A percentile compares a stretch with the other conserved stretches of the same genome.
Conservation (phyloP, 2,329 filamentous ascomycete species). For the Trichoderma guizhouense region DNA sequence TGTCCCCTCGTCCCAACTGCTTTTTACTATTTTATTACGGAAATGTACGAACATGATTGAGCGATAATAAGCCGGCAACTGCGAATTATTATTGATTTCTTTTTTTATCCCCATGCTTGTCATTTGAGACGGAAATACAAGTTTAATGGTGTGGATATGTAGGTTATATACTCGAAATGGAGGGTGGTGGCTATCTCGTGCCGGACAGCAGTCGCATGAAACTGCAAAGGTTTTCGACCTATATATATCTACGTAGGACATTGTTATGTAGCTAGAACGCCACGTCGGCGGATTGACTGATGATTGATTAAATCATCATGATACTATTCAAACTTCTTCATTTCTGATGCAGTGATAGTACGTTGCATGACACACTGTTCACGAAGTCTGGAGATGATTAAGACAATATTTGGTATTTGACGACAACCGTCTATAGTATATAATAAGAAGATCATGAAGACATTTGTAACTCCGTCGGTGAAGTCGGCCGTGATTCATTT, state of each 20-base stretch:
- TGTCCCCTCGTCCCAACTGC: neutral
- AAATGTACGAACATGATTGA: neutral
- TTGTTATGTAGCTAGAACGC: neutral
- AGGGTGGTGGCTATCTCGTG: neutral
- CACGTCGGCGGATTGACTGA: neutral
- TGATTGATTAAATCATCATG: neutral
- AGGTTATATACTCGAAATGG: neutral
- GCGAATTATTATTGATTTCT: neutral
- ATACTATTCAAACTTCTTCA: neutral
- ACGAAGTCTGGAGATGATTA: neutral
- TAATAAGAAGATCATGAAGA: neutral
- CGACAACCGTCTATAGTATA: neutral
- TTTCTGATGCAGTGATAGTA: neutral
- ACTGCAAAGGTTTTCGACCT: neutral
- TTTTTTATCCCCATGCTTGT: neutral
- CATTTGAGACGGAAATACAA: neutral
- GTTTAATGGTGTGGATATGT: neutral
- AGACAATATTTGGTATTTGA: neutral
- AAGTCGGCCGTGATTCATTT: slow-evolving; percentile 2
- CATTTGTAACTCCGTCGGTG: neutral
- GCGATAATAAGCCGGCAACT: neutral
- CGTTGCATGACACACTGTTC: neutral
- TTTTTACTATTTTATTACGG: neutral
- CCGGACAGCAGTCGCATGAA: neutral
- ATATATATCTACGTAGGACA: neutral